Base-by-base conservation (phyloP, 805 yeast species). In the Yamadazyma insecticola region DNA sequence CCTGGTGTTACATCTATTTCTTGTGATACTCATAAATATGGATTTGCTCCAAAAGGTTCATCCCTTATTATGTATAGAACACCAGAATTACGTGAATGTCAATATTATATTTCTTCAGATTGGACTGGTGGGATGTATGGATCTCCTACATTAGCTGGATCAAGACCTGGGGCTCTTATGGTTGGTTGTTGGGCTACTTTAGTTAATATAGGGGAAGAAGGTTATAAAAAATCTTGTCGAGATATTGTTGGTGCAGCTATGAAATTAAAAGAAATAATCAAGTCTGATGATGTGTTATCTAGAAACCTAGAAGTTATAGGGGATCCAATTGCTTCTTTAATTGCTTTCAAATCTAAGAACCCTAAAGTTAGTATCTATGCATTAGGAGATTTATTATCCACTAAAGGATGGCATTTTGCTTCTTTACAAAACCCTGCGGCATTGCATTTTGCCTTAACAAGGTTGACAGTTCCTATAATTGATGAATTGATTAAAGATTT, bases 21-120 rank as follows among this genome's bases (percentile, higher is more conserved):
- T n/a, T 92, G 97, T 60, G 98, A 90, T 55, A 90, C 98, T n/a
- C 98, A 90, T 67, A 90, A 90, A 57, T 90, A 90, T 51, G 98
- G 97, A 1, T 92, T 90, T 68, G 97, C 97, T 6, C 98, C 98
- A 23, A 90, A 90, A 58, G 98, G 98, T 7, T 81, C 95, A 0
- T 86, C 96, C 1, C 72, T 90, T 15, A 82, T 92, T 46, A 81
- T 92, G 95, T 92, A 92, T 57, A 73, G 97, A 28, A 60, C 70
- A 39, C 47, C 71, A 0, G 70, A 73, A 36, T 69, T 87, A 35
- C 70, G 98, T 36, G 72, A 72, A 43, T 71, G 81, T 48, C 98
- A 92, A 60, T 90, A 92, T 57, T 92, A 80, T 55, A 72, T 89
- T 18, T 70, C 78, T 30, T 66, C 86, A 1, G 85, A 80, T 39